Percentiles rank a stretch among this genome's conserved stretches.
Conservation (phyloP, 176 grass and related monocot genomes). For the Eragrostis nindensis region DNA sequence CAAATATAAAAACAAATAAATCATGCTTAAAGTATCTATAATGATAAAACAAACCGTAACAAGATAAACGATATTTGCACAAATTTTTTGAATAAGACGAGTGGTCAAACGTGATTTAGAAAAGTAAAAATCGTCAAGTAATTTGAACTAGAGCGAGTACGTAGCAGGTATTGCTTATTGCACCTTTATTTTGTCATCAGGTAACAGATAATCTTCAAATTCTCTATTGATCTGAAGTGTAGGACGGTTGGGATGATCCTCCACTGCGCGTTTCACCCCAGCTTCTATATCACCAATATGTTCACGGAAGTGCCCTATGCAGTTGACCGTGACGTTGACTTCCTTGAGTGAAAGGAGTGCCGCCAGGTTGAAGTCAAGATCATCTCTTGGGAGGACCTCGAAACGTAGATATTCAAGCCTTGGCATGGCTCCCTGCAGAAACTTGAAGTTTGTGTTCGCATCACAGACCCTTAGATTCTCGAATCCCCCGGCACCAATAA, state of each 20-base stretch:
- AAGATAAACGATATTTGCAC: too few species aligned
- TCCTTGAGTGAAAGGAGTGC: too few species aligned
- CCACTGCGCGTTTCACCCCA: neutral
- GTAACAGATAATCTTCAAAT: neutral
- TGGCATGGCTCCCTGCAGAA: neutral
- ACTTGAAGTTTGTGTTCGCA: neutral
- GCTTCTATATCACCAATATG: neutral
- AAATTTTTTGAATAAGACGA: too few species aligned
- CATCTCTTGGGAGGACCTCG: accelerated
- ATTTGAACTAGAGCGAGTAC: too few species aligned
- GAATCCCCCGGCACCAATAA: neutral
- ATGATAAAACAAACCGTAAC: too few species aligned
- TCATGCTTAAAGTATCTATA: too few species aligned
- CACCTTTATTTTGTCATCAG: neutral
- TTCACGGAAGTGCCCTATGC: too few species aligned
- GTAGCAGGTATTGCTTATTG: neutral
- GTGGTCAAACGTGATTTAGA: too few species aligned
- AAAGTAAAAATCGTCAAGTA: too few species aligned
- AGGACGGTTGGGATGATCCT: neutral
- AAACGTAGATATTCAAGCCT: neutral
- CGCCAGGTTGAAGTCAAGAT: too few species aligned
- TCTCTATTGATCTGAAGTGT: neutral
- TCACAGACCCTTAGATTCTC: neutral
- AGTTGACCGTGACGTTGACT: too few species aligned
- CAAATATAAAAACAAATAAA: too few species aligned